These are phyloP conservation scores for Diutina scorzettiae DNA, from an alignment of 1,139 yeast genomes.

Conservation along the genomic window DNA sequence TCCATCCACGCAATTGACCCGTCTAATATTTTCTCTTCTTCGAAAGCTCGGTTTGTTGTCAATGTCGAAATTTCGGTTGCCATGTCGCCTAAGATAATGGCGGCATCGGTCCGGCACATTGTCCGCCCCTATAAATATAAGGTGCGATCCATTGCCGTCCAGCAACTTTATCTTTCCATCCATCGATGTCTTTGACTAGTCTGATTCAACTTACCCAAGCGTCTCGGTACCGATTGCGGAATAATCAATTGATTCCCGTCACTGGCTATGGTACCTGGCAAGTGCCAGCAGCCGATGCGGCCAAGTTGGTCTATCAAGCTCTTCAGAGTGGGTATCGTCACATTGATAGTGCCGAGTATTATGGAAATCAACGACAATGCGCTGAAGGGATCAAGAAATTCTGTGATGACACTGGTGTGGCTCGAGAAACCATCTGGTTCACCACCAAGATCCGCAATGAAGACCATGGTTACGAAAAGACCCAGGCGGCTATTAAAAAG, in stretches of 20 bases:
- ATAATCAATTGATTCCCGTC: constrained; percentile 35
- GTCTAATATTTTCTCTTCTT: too few species aligned
- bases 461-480: constrained; percentile 47
- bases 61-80: too few species aligned
- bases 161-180: background rate
- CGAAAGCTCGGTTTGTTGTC: too few species aligned
- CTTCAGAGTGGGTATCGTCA: constrained; percentile 60
- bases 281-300: constrained; percentile 27
- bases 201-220: constrained; percentile 10
- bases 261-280: constrained; percentile 50
- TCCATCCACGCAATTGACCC: too few species aligned
- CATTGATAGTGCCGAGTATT: constrained; percentile 48
- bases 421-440: constrained; percentile 11
- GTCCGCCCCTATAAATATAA: too few species aligned
- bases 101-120: too few species aligned
- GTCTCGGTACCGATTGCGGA: constrained; percentile 17
- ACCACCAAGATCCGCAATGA: constrained; percentile 53
- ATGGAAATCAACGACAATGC: constrained; percentile 42
- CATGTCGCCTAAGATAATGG: too few species aligned
- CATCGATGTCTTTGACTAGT: constrained; percentile 7
- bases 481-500: constrained; percentile 39
- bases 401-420: constrained; percentile 18
- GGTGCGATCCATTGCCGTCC: too few species aligned
- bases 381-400: constrained; percentile 37
- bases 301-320: constrained; percentile 35